A percentile compares a stretch with the other conserved stretches of the same genome.
These are phyloP conservation scores for Ambispora gerdemannii DNA, from an alignment of 192 early-diverging fungal genomes.

Conservation along the genomic window DNA sequence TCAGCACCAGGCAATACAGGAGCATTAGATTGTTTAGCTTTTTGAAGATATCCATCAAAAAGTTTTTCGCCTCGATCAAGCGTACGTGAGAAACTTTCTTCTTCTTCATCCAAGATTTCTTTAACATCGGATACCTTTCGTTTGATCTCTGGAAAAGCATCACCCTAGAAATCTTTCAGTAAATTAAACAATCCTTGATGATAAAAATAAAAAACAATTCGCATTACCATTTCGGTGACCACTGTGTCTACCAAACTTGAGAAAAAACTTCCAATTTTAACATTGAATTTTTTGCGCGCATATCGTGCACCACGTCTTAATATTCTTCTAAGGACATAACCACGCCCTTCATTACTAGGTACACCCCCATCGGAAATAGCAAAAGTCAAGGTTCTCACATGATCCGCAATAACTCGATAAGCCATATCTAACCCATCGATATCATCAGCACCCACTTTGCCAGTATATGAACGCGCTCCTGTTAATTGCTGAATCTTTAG, in stretches of 20 bases:
- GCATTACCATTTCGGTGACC: constrained; percentile 76
- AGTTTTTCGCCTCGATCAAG: constrained; percentile 95
- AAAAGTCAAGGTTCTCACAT: constrained; percentile 93
- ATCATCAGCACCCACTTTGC: constrained; percentile 86
- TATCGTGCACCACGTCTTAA: constrained; percentile 92
- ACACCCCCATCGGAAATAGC: constrained; percentile 94
- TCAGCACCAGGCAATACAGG: constrained; percentile 75
- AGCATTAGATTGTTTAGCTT: constrained; percentile 59
- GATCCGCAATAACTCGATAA: constrained; percentile 98
- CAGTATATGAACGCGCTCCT: constrained; percentile 78
- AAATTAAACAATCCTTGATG: background rate
- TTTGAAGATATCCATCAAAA: constrained; percentile 74
- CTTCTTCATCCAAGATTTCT: constrained; percentile 95
- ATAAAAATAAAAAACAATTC: background rate
- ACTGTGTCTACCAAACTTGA: constrained; percentile 89
- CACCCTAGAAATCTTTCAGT: constrained; percentile 52
- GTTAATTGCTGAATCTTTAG: constrained; percentile 80
- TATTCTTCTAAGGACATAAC: constrained; percentile 96
- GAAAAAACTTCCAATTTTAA: constrained; percentile 91
- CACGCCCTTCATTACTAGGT: constrained; percentile 97
- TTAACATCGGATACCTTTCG: constrained; percentile 79
- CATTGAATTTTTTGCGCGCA: constrained; percentile 87
- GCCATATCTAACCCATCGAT: constrained; percentile 95
- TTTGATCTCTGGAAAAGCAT: constrained; percentile 86
- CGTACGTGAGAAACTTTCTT: constrained; percentile 91